phyloP scores from a whole-genome alignment of 495 filamentous ascomycete genomes.

The Polyplosphaeria fusca region DNA sequence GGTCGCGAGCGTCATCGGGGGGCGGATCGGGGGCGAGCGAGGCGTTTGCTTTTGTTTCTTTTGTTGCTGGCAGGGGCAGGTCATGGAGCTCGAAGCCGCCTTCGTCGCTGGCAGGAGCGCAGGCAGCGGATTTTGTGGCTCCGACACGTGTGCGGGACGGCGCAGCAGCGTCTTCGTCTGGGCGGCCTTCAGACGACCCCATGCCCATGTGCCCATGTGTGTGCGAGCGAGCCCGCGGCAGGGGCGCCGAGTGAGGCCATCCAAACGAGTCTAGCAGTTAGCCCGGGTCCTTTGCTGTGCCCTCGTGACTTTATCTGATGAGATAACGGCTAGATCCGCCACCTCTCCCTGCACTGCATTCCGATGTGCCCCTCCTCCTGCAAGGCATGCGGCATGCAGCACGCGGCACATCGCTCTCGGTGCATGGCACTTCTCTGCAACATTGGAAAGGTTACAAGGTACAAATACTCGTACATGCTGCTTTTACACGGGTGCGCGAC shows the following conservation, averaged over 20 bases:
- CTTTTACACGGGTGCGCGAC: too few relatives aligned
- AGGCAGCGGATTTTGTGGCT: slow-evolving; percentile 2
- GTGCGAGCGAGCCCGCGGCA: too few relatives aligned
- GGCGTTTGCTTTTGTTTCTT: not conserved
- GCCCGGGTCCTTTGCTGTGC: not conserved
- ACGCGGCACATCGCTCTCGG: not conserved
- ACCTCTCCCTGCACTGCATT: not conserved
- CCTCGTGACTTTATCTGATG: slow-evolving; percentile 16
- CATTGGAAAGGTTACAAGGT: too few relatives aligned
- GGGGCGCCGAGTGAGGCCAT: not conserved
- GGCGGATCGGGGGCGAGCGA: slow-evolving; percentile 1
- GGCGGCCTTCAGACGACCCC: not conserved
- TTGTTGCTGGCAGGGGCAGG: slow-evolving; percentile 24
- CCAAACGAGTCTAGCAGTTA: slow-evolving; percentile 9
- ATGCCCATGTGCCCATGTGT: too few relatives aligned
- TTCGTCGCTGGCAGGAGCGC: not conserved
- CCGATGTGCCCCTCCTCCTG: not conserved
- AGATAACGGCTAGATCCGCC: slow-evolving; percentile 29
- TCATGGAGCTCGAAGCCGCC: slow-evolving; percentile 28
- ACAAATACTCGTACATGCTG: too few relatives aligned
- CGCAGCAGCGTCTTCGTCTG: slow-evolving; percentile 1
- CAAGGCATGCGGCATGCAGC: not conserved
- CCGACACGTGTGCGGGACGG: slow-evolving; percentile 5
- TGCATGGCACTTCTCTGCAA: not conserved
- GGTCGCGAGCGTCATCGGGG: slow-evolving; percentile 17